Percentiles rank a stretch among this genome's conserved stretches.
phyloP scores from a whole-genome alignment of 1,284 basidiomycete genomes.

The Melampsora americana region DNA sequence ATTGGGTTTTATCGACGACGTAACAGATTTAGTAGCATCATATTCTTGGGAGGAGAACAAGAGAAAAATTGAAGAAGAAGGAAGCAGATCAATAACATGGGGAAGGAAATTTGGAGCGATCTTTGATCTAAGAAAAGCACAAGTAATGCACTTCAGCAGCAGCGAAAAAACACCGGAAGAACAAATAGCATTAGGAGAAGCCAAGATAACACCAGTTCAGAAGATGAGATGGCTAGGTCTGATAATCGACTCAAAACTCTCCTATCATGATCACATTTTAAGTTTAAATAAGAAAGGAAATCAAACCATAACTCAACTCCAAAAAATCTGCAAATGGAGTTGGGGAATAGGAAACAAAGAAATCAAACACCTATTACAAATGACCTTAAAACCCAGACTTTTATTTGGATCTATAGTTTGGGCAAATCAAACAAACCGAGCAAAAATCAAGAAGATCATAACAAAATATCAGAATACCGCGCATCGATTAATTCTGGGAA shows the following conservation, averaged over 20 bases:
- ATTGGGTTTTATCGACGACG: slow-evolving; percentile 23
- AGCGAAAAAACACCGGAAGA: background rate
- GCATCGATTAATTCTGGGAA: too few species aligned
- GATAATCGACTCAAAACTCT: background rate
- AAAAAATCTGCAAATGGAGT: background rate
- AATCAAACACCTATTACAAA: too few species aligned
- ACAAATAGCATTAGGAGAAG: background rate
- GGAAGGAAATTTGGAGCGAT: slow-evolving; percentile 4
- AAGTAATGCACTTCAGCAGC: slow-evolving; percentile 7
- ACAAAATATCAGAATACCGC: too few species aligned
- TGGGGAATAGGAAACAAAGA: too few species aligned
- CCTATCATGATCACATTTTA: background rate
- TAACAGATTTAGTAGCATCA: background rate
- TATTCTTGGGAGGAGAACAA: too few species aligned
- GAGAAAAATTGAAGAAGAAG: background rate
- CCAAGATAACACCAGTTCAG: too few species aligned
- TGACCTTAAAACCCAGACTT: too few species aligned
- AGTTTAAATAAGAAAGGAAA: background rate
- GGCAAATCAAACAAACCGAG: too few species aligned
- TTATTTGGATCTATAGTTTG: too few species aligned
- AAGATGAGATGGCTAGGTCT: slow-evolving; percentile 15
- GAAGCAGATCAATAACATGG: background rate
- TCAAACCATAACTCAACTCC: background rate
- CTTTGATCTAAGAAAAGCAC: slow-evolving; percentile 17
- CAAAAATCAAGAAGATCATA: too few species aligned